Percentiles rank a stretch among this genome's conserved stretches.
These are phyloP conservation scores for Purshia tridentata DNA, from an alignment of 306 rosid genomes.

Conservation along the genomic window DNA sequence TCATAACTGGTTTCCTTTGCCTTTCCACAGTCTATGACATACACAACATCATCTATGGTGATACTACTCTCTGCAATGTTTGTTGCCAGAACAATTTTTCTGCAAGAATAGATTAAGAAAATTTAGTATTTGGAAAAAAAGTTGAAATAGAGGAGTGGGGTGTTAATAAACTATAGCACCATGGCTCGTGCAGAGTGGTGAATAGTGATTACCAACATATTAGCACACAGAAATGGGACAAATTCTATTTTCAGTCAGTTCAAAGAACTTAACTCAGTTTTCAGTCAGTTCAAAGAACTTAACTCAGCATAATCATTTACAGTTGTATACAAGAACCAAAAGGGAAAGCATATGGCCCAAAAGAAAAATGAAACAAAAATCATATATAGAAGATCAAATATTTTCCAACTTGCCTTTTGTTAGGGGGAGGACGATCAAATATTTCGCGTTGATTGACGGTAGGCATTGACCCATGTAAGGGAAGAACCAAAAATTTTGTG, in stretches of 20 bases:
- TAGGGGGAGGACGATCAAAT: slow-evolving; percentile 83
- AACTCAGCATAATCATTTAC: neutral
- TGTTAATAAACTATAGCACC: slow-evolving; percentile 8
- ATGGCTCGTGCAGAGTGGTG: neutral
- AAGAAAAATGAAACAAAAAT: neutral
- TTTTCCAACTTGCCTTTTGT: slow-evolving; percentile 63
- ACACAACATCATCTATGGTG: slow-evolving; percentile 93
- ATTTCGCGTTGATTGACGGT: slow-evolving; percentile 85
- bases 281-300: neutral
- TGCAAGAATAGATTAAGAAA: slow-evolving; percentile 39
- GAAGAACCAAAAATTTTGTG: slow-evolving; percentile 69
- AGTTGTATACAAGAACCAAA: neutral
- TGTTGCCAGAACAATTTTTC: slow-evolving; percentile 95
- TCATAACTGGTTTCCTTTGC: slow-evolving; percentile 99
- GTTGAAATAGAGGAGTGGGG: slow-evolving; percentile 11
- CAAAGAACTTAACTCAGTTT: neutral
- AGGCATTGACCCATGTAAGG: slow-evolving; percentile 97
- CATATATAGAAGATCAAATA: neutral
- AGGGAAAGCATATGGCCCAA: neutral
- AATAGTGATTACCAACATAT: neutral
- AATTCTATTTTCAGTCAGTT: neutral
- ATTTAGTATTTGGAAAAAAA: slow-evolving; percentile 25
- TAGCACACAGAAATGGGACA: neutral
- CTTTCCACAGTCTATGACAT: slow-evolving; percentile 95
- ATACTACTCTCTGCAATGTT: slow-evolving; percentile 99